Conservation (phyloP, 2,329 filamentous ascomycete genomes). For the Penicillium capsulatum region DNA sequence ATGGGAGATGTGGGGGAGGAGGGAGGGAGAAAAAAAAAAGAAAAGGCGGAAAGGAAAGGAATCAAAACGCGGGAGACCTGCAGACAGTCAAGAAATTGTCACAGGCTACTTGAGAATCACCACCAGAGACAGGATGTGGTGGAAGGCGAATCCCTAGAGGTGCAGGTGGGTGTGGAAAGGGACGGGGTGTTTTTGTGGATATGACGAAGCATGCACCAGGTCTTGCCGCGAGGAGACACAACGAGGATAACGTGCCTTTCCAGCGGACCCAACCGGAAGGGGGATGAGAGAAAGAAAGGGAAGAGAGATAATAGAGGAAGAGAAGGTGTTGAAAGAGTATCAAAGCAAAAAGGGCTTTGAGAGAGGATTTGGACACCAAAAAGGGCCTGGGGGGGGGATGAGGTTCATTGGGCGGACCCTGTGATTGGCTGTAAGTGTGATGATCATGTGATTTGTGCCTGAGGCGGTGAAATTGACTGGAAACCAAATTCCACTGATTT, state of each 20-base stretch:
- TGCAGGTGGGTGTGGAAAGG: conserved; percentile 23
- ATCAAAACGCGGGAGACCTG: conserved; percentile 16
- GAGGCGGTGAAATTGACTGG: conserved; percentile 2
- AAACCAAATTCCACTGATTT: not conserved
- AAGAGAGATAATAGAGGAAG: conserved; percentile 3
- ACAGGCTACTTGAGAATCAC: conserved; percentile 16
- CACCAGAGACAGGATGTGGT: conserved; percentile 24
- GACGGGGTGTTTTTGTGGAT: conserved; percentile 40
- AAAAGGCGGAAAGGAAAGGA: conserved; percentile 19
- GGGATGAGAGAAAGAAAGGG: conserved; percentile 7
- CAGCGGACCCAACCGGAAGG: conserved; percentile 21
- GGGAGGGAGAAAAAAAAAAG: conserved; percentile 15
- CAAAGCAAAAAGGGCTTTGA: conserved; percentile 21
- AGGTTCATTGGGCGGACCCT: conserved; percentile 16
- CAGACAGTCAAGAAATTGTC: conserved; percentile 13
- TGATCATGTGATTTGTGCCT: conserved; percentile 16
- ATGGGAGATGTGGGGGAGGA: conserved; percentile 17
- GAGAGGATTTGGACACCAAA: conserved; percentile 16
- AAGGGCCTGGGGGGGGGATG: conserved; percentile 13
- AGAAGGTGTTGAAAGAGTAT: conserved; percentile 7
- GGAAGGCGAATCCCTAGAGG: conserved; percentile 21
- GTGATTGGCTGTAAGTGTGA: conserved; percentile 16
- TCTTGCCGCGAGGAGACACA: conserved; percentile 29
- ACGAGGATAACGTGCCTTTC: conserved; percentile 29
- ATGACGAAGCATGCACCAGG: conserved; percentile 39